phyloP scores from a whole-genome alignment of 306 rosid genomes.

The Fragaria iinumae region DNA sequence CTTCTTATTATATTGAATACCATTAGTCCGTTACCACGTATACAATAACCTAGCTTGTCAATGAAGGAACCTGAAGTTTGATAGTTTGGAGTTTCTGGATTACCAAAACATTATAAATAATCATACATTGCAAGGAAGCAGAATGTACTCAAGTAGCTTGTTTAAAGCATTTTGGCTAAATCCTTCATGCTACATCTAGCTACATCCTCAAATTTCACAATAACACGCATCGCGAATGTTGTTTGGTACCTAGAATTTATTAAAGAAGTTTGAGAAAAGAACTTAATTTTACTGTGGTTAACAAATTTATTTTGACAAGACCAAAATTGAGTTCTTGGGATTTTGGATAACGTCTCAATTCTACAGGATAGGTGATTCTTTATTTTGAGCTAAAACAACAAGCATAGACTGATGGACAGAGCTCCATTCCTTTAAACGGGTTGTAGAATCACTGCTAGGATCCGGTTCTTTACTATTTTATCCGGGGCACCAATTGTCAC shows the following conservation, averaged over 20 bases:
- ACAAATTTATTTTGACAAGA: no score
- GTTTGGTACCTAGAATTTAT: no score
- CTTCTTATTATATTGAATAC: no score
- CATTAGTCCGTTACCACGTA: no score
- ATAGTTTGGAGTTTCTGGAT: no score
- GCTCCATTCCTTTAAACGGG: slow-evolving; percentile 27
- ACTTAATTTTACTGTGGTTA: neutral
- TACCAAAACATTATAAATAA: no score
- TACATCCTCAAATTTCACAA: neutral
- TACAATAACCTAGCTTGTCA: neutral
- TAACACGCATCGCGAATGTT: neutral
- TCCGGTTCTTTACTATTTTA: slow-evolving; percentile 20
- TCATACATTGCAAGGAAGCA: no score
- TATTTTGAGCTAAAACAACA: no score
- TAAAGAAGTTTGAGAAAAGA: neutral
- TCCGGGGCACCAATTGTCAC: slow-evolving; percentile 50
- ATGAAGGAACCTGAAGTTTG: neutral
- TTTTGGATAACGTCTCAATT: no score
- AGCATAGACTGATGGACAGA: no score
- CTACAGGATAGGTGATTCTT: no score
- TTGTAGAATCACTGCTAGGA: slow-evolving; percentile 38
- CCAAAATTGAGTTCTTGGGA: neutral
- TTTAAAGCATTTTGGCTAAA: neutral
- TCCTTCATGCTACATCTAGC: neutral
- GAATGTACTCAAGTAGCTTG: no score